Evolutionary conservation across 2,329 filamentous ascomycete species (phyloP), one percentile per base, ranked within the genome.

Genomic region (Botrytis cinerea): DNA sequence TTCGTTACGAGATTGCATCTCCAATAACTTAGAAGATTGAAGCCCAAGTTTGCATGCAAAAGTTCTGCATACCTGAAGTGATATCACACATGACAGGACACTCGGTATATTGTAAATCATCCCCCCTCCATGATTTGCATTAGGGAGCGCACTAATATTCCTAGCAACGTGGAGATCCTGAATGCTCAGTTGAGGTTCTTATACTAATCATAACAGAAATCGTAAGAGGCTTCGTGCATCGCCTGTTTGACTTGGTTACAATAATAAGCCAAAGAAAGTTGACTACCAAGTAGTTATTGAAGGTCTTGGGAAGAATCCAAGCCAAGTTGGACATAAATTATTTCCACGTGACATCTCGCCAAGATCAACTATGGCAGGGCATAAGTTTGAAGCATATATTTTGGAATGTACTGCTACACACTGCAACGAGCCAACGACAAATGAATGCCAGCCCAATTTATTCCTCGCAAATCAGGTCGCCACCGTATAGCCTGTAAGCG

Each of bases 401-500:
- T 57, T 22, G 35, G 14, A 43, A 43, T 14, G 10, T 32, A 28
- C 10, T 51, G 18, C 18, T 57, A 38, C 48, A n/a, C 51, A 57
- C 38, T 69, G 62, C 32, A 61, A 73, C 61, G 54, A 73, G 38
- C 51, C 66, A 68, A 73, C 71, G n/a, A 25, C 63, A 73, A 43
- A 69, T 82, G 84, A 82, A 86, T 86, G 84, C 84, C 83, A 80
- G 78, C 78, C 75, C 83, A 84, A 77, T 78, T 81, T 59, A 78
- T 83, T 73, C 85, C 86, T 75, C 84, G 83, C 76, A 81, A 82
- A 77, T 85, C 84, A 73, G 83, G 83, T 77, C 82, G 82, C 74
- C 87, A 89, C 81, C 84, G 87, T 74, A 80, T 85, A 81, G 86
- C 87, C 80, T 85, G 86, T 87, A 80, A 76, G 80, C 73, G 25